Evolutionary conservation across 2,329 filamentous ascomycete species (phyloP).

Genomic region (Madurella fahalii): DNA sequence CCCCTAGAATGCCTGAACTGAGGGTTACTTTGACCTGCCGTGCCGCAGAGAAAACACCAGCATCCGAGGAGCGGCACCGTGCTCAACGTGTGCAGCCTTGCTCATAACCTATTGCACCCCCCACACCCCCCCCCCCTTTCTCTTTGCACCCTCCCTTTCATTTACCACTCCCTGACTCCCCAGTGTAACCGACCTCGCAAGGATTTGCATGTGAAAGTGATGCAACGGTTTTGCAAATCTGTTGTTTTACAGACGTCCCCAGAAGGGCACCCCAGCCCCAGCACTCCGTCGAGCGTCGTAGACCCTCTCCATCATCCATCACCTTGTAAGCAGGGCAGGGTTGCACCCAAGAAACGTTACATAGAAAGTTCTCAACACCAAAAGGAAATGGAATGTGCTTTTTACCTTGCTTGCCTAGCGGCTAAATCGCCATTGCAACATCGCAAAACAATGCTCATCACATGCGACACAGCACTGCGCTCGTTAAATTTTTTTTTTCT

Average conservation of each 20-base stretch:
- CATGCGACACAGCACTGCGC: neutral
- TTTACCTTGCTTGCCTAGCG: neutral
- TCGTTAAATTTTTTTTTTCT: neutral
- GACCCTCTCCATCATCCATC: neutral
- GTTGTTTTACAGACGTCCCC: no score
- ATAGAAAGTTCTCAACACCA: neutral
- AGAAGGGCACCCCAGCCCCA: no score
- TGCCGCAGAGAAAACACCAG: neutral
- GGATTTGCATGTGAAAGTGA: no score
- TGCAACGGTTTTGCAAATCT: no score
- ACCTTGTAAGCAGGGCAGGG: neutral
- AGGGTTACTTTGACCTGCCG: neutral
- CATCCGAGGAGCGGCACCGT: neutral
- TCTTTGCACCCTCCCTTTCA: neutral
- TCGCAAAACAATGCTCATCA: neutral
- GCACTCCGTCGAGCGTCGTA: no score
- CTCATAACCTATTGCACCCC: neutral
- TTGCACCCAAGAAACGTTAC: neutral
- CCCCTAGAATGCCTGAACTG: neutral
- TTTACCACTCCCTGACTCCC: neutral
- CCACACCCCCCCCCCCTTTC: no score
- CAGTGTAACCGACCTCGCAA: neutral
- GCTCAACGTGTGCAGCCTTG: neutral
- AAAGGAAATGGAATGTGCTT: no score
- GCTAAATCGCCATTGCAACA: neutral